phyloP scores from a whole-genome alignment of 495 filamentous ascomycete species.

The Neohortaea acidophila region DNA sequence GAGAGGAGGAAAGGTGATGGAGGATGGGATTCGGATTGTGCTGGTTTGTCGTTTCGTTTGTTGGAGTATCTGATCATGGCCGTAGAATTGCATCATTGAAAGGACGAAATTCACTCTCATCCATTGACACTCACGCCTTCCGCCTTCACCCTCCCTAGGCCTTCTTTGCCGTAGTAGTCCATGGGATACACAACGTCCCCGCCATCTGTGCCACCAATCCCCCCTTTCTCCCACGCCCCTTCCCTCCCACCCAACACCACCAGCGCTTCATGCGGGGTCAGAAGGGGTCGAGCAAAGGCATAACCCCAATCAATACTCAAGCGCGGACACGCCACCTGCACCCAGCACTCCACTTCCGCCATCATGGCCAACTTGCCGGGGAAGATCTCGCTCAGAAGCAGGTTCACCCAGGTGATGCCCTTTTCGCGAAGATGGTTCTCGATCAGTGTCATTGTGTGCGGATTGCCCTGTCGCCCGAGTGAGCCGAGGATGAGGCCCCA shows the following conservation, averaged over 20 bases:
- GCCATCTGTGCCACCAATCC: conserved; percentile 30
- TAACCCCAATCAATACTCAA: conserved; percentile 98
- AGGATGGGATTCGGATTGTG: too few species aligned
- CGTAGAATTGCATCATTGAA: too few species aligned
- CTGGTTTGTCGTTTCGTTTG: too few species aligned
- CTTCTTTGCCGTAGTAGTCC: conserved; percentile 94
- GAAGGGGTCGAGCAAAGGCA: conserved; percentile 71
- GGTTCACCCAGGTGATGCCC: conserved; percentile 62
- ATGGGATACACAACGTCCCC: conserved; percentile 61
- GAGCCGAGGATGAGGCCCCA: conserved; percentile 93
- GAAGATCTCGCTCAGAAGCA: conserved; percentile 87
- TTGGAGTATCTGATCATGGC: too few species aligned
- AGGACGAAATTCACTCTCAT: too few species aligned
- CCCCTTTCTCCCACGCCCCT: conserved; percentile 47
- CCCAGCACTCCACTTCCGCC: conserved; percentile 88
- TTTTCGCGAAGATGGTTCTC: conserved; percentile 53
- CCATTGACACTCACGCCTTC: too few species aligned
- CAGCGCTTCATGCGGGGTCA: conserved; percentile 91
- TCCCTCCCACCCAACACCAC: conserved; percentile 65
- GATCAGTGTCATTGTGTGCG: conserved; percentile 75
- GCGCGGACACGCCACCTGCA: conserved; percentile 89
- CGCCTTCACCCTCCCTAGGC: conserved; percentile 58
- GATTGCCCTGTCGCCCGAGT: conserved; percentile 87
- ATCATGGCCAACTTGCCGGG: conserved; percentile 87
- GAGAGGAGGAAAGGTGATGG: conserved; percentile 3